Base-by-base conservation (phyloP, 331 rosid species). In the Stylosanthes scabra region DNA sequence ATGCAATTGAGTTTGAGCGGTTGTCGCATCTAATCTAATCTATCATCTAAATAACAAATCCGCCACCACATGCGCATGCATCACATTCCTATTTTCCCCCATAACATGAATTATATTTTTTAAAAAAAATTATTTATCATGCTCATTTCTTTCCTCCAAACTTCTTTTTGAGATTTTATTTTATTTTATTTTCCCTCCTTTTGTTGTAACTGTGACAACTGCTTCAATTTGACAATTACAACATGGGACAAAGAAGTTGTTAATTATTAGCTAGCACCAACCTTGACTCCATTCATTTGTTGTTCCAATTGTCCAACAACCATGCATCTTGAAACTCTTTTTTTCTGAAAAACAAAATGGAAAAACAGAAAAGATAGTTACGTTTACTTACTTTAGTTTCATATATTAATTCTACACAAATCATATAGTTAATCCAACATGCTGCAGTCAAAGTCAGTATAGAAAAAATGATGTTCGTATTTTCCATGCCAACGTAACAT, bases 231-330 rank as follows among this genome's bases (percentile, higher is more conserved):
- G 85, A 80, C 76, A 70, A 65, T 42, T 42, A 49, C 31, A 42
- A 61, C 3, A 70, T 28, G 46, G 68, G 79, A 78, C 85, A 80
- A 80, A 49, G n/a, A 59, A 70, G 88, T 81, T 3, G 85, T 81
- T 78, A 72, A 67, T 28, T 6, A 59, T 67, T 59, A 34, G 39
- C 25, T 20, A 52, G 40, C 70, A 65, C 14, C 56, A 60, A 39
- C 4, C 29, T 56, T 63, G 50, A 63, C 44, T 58, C 25, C 25
- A 20, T 20, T 20, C 25, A 20, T 34, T 34, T 34, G 39, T 34
- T 34, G 39, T 6, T 34, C 7, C 39, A 34, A 34, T 5, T 34
- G 39, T 34, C 39, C 39, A 34, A 34, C 39, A 34, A 34, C 39
- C 39, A 34, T 34, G 39, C 39, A 34, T 34, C 39, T 34, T 6